Conservation (phyloP, 176 grass and related monocot genomes). For the Puya raimondii region DNA sequence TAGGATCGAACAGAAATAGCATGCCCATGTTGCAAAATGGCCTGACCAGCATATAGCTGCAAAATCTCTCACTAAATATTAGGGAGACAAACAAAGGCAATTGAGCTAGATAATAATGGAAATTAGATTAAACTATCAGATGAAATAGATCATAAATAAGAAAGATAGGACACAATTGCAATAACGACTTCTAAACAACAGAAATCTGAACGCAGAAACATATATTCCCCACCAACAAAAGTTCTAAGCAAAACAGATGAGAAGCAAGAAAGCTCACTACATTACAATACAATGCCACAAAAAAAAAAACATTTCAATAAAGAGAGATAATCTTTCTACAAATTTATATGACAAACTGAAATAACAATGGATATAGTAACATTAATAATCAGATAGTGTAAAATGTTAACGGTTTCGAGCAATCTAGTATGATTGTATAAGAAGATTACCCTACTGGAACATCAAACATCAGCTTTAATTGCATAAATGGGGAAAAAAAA, state of each 20-base stretch:
- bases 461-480: too few relatives aligned
- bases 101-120: neutral
- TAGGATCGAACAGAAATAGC: conserved; percentile 39
- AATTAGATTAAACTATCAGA: neutral
- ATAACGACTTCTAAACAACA: neutral
- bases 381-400: too few relatives aligned
- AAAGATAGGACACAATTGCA: too few relatives aligned
- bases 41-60: conserved; percentile 70
- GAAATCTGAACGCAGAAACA: neutral
- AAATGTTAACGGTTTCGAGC: too few relatives aligned
- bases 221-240: neutral
- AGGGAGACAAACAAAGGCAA: neutral
- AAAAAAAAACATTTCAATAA: neutral
- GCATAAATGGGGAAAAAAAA: too few relatives aligned
- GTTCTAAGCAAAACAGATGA: neutral
- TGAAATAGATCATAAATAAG: too few relatives aligned
- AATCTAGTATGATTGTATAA: too few relatives aligned
- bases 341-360: too few relatives aligned
- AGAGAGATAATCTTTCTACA: neutral
- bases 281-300: neutral
- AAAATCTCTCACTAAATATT: conserved; percentile 10
- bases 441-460: too few relatives aligned
- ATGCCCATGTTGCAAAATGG: conserved; percentile 46
- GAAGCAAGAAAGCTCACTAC: neutral
- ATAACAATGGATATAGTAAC: too few relatives aligned